A percentile compares a stretch with the other conserved stretches of the same genome.
Evolutionary conservation across 805 yeast genomes (phyloP).

Genomic region (Saccharomycopsis javanensis): DNA sequence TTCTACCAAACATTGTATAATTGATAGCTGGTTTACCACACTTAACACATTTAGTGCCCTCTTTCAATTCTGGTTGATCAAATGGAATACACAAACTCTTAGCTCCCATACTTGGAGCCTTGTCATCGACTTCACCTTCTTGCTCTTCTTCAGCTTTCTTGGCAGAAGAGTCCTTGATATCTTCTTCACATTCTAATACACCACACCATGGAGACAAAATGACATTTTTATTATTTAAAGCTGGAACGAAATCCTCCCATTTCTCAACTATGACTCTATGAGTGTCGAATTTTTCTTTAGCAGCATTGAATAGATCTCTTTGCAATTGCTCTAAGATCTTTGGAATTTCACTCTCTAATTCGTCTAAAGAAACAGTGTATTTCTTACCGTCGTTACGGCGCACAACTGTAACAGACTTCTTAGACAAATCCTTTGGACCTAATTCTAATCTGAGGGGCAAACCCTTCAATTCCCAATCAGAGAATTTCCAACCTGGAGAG

Average conservation of each 20-base stretch:
- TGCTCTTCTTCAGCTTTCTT: constrained; percentile 74
- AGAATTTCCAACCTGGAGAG: constrained; percentile 98
- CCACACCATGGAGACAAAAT: constrained; percentile 98
- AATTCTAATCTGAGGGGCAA: constrained; percentile 86
- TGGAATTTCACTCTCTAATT: constrained; percentile 58
- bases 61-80: constrained; percentile 75
- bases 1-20: constrained; percentile 95
- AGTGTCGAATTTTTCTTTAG: constrained; percentile 72
- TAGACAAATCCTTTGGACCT: constrained; percentile 91
- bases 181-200: constrained; percentile 86
- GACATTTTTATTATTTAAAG: constrained; percentile 83
- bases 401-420: constrained; percentile 73
- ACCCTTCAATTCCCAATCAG: constrained; percentile 96
- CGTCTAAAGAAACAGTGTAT: constrained; percentile 52
- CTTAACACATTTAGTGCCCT: constrained; percentile 76
- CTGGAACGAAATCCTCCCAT: constrained; percentile 89
- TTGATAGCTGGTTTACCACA: constrained; percentile 69
- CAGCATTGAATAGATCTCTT: constrained; percentile 57
- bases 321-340: constrained; percentile 78
- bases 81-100: constrained; percentile 95
- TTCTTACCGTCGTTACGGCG: constrained; percentile 87
- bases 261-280: constrained; percentile 76
- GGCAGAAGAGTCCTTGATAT: constrained; percentile 81
- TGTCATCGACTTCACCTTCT: constrained; percentile 79
- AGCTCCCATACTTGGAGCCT: constrained; percentile 99